Base-by-base conservation (phyloP, 371 early-diverging fungal species). In the Haplosporangium sp. region DNA sequence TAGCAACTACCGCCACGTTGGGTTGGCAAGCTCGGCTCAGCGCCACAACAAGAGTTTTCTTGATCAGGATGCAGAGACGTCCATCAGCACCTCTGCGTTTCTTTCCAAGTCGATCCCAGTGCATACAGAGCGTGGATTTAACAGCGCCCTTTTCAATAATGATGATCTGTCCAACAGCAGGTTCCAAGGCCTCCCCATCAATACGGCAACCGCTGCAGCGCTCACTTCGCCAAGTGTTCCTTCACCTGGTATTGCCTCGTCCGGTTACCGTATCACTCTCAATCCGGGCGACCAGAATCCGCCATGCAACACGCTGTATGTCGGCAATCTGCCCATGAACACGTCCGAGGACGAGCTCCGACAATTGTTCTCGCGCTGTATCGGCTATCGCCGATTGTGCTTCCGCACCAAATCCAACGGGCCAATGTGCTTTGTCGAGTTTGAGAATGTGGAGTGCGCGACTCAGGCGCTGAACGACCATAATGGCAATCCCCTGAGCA, bases 251-350 rank as follows among this genome's bases (percentile, higher is more conserved):
- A 43, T 67, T 13, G 56, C 76, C 11, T 82, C 72, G 12, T 71
- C 73, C 37, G 79, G 73, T 20, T 81, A 76, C 61, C 77, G 82
- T 54, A 62, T 76, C 20, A 80, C 86, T 1, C 48, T 77, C 51
- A 91, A 91, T 70, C 87, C 91, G 2, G 90, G 89, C 37, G 96
- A 96, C 81, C 94, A 95, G 77, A 96, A 98, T 77, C 96, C 96
- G n/a, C 97, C 97, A 2, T 96, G 98, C 85, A 98, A 96, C 79
- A 96, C 97, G 5, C 85, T 96, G n/a, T 96, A 97, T 77, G 96
- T 98, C n/a, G 97, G 97, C 48, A 96, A 96, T 74, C 82, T 98
- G 37, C 95, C 96, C 6, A 82, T 85, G 62, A 90, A 93, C 69
- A 89, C 96, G 12, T 85, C 82, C 40, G 96, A 96, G 79, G 93